Conservation (phyloP, 164 flowering plant species). For the Sedum album region DNA sequence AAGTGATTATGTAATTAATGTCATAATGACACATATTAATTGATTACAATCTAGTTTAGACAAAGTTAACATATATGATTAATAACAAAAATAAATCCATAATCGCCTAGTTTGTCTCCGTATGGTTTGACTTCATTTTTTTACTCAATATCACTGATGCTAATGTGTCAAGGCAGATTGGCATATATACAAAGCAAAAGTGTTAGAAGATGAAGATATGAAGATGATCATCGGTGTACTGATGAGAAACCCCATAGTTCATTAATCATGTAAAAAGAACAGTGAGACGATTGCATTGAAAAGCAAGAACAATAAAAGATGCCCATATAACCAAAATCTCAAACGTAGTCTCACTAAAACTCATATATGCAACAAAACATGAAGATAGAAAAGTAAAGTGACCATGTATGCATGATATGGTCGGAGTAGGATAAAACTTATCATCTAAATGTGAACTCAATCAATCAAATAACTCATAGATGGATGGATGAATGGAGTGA, state of each 20-base stretch:
- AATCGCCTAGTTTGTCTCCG: background rate
- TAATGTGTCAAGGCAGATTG: background rate
- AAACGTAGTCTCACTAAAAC: background rate
- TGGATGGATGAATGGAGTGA: background rate
- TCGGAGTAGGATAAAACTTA: slow-evolving; percentile 1
- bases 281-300: background rate
- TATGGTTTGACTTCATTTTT: background rate
- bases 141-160: background rate
- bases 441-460: background rate
- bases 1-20: background rate
- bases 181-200: background rate
- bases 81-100: background rate
- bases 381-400: slow-evolving; percentile 1
- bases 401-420: slow-evolving; percentile 2
- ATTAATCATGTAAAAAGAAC: background rate
- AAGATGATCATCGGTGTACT: background rate
- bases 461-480: background rate
- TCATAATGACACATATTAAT: background rate
- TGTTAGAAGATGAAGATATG: slow-evolving; percentile 1
- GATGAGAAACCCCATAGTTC: background rate
- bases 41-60: background rate
- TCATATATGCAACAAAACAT: slow-evolving; percentile 1
- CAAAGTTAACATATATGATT: background rate
- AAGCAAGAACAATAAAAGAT: background rate
- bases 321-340: background rate